A percentile compares a stretch with the other conserved stretches of the same genome.
Conservation (phyloP, 768 basidiomycete species). For the Gloeophyllum trabeum region DNA sequence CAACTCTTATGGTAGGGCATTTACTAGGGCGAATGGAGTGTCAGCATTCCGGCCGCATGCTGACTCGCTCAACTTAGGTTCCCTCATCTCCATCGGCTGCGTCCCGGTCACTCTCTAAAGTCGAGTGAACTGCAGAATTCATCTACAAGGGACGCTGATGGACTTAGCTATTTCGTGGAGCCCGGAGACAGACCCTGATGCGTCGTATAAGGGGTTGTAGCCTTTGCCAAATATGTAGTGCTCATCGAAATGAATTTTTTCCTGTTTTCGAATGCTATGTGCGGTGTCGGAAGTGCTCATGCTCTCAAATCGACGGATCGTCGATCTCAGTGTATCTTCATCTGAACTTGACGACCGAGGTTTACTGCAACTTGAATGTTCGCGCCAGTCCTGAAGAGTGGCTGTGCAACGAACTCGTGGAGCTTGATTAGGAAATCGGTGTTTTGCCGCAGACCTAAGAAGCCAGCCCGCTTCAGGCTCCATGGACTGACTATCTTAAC, state of each 20-base stretch:
- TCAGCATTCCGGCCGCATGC: not conserved
- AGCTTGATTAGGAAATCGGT: too few relatives aligned
- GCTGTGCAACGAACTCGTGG: too few relatives aligned
- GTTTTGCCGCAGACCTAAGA: too few relatives aligned
- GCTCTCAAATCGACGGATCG: too few relatives aligned
- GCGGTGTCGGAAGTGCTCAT: not conserved
- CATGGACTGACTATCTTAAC: too few relatives aligned
- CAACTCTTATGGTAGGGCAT: not conserved
- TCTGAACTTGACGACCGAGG: too few relatives aligned
- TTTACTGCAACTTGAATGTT: too few relatives aligned
- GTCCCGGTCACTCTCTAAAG: not conserved
- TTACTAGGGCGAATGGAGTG: not conserved
- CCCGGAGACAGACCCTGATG: not conserved
- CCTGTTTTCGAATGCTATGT: not conserved
- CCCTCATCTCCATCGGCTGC: not conserved
- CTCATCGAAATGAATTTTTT: not conserved
- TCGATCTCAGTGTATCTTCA: too few relatives aligned
- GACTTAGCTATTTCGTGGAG: not conserved
- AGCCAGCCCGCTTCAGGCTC: too few relatives aligned
- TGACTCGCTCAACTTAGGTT: too few relatives aligned
- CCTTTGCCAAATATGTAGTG: not conserved
- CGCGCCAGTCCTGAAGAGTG: too few relatives aligned
- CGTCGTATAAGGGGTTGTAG: not conserved
- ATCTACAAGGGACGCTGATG: not conserved
- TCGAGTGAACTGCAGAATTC: not conserved